These are phyloP conservation scores for Colletotrichum aenigma DNA, from an alignment of 2,329 filamentous ascomycete genomes.

Conservation along the genomic window DNA sequence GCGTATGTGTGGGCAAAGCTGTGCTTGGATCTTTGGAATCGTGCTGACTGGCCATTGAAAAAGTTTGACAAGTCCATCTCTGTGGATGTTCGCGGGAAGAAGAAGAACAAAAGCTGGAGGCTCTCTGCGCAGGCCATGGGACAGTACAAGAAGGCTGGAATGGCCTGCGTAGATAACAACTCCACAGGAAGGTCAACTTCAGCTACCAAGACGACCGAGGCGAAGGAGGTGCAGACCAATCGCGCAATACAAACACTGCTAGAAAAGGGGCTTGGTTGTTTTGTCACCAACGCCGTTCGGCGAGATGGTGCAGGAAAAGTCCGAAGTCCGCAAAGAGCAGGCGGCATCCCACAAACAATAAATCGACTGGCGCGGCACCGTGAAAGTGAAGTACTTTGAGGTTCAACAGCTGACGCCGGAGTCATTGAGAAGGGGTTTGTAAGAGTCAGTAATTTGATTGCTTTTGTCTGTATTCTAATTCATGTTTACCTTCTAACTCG, in stretches of 20 bases:
- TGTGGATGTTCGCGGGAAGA: neutral
- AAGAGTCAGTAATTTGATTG: too few species aligned
- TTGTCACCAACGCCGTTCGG: neutral
- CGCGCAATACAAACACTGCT: neutral
- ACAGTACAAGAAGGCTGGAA: neutral
- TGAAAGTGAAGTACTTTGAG: rapidly evolving
- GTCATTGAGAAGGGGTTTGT: neutral
- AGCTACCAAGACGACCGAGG: rapidly evolving
- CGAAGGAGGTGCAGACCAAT: neutral
- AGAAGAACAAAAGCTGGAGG: neutral
- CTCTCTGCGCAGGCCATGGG: neutral
- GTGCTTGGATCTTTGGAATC: neutral
- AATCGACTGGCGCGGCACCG: neutral
- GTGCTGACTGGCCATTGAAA: rapidly evolving
- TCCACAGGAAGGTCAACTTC: neutral
- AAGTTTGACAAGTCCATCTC: rapidly evolving
- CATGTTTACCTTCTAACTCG: too few species aligned
- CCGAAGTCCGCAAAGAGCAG: neutral
- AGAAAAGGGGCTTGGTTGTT: neutral
- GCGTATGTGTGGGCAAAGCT: neutral
- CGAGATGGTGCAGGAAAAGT: neutral
- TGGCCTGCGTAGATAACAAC: neutral
- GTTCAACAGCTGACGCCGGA: neutral
- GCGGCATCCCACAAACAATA: neutral
- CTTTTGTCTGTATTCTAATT: too few species aligned